A percentile compares a stretch with the other conserved stretches of the same genome.
phyloP scores from a whole-genome alignment of 2,329 filamentous ascomycete genomes.

The Fusarium nygamai region DNA sequence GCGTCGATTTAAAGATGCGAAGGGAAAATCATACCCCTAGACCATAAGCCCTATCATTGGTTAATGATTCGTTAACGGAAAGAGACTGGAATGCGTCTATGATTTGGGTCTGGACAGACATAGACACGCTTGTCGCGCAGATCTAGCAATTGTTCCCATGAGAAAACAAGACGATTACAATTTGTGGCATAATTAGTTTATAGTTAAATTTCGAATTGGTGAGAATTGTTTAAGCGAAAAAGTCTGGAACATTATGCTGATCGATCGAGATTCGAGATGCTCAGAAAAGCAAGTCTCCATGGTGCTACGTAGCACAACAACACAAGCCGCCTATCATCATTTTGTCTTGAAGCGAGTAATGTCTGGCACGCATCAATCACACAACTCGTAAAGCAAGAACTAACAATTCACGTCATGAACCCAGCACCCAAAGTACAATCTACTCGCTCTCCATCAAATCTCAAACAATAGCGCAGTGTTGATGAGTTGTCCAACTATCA shows the following conservation, averaged over 20 bases:
- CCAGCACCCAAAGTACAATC: accelerated
- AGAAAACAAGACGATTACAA: background rate
- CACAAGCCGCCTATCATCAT: background rate
- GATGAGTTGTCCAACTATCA: background rate
- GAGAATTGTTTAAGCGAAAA: background rate
- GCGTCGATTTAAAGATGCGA: conserved; percentile 15
- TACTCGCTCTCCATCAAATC: background rate
- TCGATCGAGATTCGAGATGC: background rate
- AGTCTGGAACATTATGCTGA: background rate
- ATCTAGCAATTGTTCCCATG: background rate
- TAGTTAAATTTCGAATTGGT: background rate
- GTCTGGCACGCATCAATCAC: background rate
- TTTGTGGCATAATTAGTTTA: accelerated
- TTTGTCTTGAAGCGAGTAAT: background rate
- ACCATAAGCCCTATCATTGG: conserved; percentile 25
- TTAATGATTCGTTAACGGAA: background rate
- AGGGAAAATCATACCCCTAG: conserved; percentile 32
- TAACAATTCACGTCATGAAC: background rate
- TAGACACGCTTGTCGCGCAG: background rate
- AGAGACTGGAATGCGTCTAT: background rate
- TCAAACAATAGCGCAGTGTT: background rate
- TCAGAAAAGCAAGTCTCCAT: background rate
- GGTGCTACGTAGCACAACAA: background rate
- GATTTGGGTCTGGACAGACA: too few species aligned
- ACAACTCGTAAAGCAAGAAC: too few species aligned